phyloP scores from a whole-genome alignment of 768 basidiomycete species.

The Multifurca ochricompacta region DNA sequence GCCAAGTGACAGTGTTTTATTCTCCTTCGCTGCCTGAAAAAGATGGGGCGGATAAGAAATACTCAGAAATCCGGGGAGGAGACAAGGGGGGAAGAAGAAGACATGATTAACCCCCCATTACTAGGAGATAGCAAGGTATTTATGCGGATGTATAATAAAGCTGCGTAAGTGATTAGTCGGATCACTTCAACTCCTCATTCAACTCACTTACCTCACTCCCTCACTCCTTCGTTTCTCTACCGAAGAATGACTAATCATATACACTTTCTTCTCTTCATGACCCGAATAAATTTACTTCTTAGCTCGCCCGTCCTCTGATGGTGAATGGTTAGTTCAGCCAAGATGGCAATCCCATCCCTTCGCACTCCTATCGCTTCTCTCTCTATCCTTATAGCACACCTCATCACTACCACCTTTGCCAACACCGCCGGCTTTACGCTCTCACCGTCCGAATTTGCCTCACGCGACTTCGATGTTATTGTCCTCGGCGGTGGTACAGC shows the following conservation, averaged over 20 bases:
- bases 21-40: neutral
- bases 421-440: neutral
- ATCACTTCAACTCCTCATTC: no score
- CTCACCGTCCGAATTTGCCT: constrained; percentile 12
- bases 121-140: neutral
- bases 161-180: no score
- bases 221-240: neutral
- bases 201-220: no score
- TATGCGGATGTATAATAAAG: no score
- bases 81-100: neutral
- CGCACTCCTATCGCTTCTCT: neutral
- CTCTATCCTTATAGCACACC: neutral
- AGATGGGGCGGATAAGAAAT: neutral
- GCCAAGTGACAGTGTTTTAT: constrained; percentile 11
- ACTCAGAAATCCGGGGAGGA: neutral
- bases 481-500: constrained; percentile 17
- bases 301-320: no score
- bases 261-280: neutral
- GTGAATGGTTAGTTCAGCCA: no score
- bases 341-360: neutral
- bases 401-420: neutral
- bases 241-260: neutral
- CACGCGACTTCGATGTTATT: constrained; percentile 14
- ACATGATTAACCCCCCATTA: neutral
- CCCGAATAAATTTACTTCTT: neutral